Percentiles rank a stretch among this genome's conserved stretches.
Conservation (phyloP, 768 basidiomycete species). For the Tulasnella sp. region DNA sequence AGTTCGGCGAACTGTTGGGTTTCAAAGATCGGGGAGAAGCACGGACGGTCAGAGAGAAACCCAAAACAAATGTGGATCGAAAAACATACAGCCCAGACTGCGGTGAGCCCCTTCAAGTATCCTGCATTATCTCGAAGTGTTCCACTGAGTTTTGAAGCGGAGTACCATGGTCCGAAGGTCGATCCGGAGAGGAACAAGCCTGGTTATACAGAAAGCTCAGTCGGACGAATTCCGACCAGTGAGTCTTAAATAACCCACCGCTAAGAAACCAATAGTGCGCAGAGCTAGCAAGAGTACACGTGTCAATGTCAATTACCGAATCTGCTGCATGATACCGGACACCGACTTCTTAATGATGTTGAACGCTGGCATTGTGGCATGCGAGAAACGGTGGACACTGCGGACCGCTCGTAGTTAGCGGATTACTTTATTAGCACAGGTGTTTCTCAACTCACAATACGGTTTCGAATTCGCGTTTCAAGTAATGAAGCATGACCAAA, state of each 20-base stretch:
- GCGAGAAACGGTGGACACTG: conserved; percentile 90
- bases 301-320: not conserved
- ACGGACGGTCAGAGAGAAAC: conserved; percentile 5
- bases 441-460: conserved; percentile 53
- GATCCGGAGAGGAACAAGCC: conserved; percentile 73
- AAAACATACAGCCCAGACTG: conserved; percentile 65
- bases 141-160: conserved; percentile 51
- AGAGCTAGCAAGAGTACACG: conserved; percentile 48
- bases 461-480: conserved; percentile 89
- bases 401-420: not conserved
- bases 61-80: not conserved
- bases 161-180: conserved; percentile 74
- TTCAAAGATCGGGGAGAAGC: not conserved
- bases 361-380: conserved; percentile 81
- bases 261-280: conserved; percentile 77
- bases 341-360: conserved; percentile 87
- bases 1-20: conserved; percentile 62
- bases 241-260: conserved; percentile 33
- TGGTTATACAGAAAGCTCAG: conserved; percentile 22
- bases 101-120: conserved; percentile 60
- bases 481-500: conserved; percentile 77
- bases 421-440: not conserved
- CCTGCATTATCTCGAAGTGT: conserved; percentile 55
- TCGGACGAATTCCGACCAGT: not conserved
- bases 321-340: conserved; percentile 26